Percentiles rank a stretch among this genome's conserved stretches.
These are phyloP conservation scores for Glycyrrhiza uralensis DNA, from an alignment of 306 rosid genomes.

Conservation along the genomic window DNA sequence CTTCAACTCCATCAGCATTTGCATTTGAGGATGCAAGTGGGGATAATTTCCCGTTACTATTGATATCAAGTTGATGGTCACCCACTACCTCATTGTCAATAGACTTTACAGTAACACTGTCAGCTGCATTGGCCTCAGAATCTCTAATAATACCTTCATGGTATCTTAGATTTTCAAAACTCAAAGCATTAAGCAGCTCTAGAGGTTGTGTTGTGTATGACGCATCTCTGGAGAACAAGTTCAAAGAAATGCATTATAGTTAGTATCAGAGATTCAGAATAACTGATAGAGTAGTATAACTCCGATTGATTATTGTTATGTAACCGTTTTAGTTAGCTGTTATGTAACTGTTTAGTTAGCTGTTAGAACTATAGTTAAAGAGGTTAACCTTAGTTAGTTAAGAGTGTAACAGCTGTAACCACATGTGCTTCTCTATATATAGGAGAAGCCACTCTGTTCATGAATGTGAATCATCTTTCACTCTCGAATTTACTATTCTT, in stretches of 20 bases:
- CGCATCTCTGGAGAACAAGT: conserved; percentile 69
- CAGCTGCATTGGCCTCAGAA: conserved; percentile 43
- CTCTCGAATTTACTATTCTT: too few species aligned
- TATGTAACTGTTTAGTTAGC: too few species aligned
- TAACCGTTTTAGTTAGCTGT: too few species aligned
- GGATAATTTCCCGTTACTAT: conserved; percentile 44
- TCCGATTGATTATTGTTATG: too few species aligned
- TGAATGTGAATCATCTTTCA: too few species aligned
- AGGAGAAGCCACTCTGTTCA: too few species aligned
- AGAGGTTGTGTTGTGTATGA: conserved; percentile 94
- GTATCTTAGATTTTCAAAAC: conserved; percentile 60
- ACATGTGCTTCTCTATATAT: too few species aligned
- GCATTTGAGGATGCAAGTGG: conserved; percentile 41
- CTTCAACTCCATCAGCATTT: conserved; percentile 46
- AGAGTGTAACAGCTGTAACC: too few species aligned
- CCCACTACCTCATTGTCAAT: conserved; percentile 35
- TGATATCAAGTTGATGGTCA: conserved; percentile 45
- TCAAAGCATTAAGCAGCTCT: conserved; percentile 82
- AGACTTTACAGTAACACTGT: conserved; percentile 35
- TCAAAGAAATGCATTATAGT: conserved; percentile 3
- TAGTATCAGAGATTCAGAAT: too few species aligned
- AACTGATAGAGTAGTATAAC: too few species aligned
- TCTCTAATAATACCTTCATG: conserved; percentile 44
- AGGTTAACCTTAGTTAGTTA: too few species aligned
- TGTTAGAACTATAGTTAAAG: too few species aligned